Conservation (phyloP, 1,139 yeast genomes). For the Pichia sp. region DNA sequence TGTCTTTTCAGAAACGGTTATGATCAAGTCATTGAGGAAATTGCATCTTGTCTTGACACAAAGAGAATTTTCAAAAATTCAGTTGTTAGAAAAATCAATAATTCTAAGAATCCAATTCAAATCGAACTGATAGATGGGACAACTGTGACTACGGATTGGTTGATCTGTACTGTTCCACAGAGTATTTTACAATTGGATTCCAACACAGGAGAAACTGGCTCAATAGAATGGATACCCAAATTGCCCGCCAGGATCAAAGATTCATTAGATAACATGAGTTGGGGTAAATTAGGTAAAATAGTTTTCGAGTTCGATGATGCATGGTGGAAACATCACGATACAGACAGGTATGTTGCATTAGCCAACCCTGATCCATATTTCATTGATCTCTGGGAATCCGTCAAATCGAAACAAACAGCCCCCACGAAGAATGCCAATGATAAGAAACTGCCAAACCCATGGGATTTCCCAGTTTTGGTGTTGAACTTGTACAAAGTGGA, state of each 20-base stretch:
- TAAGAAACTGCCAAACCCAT: constrained; percentile 31
- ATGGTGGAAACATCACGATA: constrained; percentile 56
- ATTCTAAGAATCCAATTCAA: constrained; percentile 18
- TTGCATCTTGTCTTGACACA: constrained; percentile 41
- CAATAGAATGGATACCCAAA: constrained; percentile 58
- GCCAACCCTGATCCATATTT: constrained; percentile 34
- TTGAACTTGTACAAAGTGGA: constrained; percentile 42
- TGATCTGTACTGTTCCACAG: constrained; percentile 75
- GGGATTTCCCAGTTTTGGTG: constrained; percentile 53
- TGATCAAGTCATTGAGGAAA: constrained; percentile 46
- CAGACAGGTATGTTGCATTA: constrained; percentile 52
- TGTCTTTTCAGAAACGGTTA: constrained; percentile 64
- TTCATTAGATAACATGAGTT: constrained; percentile 52
- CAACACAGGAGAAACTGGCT: constrained; percentile 33
- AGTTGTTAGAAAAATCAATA: constrained; percentile 45
- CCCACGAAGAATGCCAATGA: not conserved
- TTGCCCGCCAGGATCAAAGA: constrained; percentile 47
- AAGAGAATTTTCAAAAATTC: constrained; percentile 42
- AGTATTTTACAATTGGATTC: constrained; percentile 49
- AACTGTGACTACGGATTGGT: constrained; percentile 43
- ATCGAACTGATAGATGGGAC: constrained; percentile 33
- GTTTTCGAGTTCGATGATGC: constrained; percentile 64
- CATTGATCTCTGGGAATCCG: constrained; percentile 6
- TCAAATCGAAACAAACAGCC: not conserved
- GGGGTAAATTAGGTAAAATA: constrained; percentile 77